phyloP scores from a whole-genome alignment of 495 filamentous ascomycete species.

The Halenospora varia region DNA sequence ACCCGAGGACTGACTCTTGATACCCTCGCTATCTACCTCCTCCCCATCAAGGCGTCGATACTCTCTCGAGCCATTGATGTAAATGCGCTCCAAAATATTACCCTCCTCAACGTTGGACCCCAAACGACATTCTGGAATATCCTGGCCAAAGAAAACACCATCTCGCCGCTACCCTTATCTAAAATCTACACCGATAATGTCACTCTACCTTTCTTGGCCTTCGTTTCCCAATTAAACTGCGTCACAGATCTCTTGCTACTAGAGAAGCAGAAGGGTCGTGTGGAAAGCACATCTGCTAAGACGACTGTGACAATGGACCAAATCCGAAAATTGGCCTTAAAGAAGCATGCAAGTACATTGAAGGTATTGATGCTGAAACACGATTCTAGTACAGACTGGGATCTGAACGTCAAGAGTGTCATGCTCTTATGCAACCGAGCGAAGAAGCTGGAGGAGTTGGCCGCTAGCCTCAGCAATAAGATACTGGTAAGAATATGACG shows the following conservation, averaged over 20 bases:
- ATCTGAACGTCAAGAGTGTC: slow-evolving; percentile 46
- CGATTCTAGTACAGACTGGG: slow-evolving; percentile 46
- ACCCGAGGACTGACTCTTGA: slow-evolving; percentile 51
- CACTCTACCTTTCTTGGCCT: slow-evolving; percentile 42
- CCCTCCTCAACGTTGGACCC: slow-evolving; percentile 56
- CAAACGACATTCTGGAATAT: slow-evolving; percentile 54
- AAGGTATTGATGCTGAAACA: slow-evolving; percentile 47
- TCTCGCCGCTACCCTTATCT: slow-evolving; percentile 42
- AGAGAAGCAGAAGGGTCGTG: slow-evolving; percentile 45
- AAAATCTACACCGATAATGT: slow-evolving; percentile 61
- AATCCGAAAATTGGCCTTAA: slow-evolving; percentile 46
- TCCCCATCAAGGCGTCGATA: slow-evolving; percentile 52
- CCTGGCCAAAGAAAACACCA: slow-evolving; percentile 46
- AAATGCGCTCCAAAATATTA: slow-evolving; percentile 43
- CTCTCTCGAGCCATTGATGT: slow-evolving; percentile 50
- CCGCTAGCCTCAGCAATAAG: slow-evolving; percentile 43
- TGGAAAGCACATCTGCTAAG: slow-evolving; percentile 42
- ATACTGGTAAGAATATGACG: slow-evolving; percentile 44
- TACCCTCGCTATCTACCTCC: slow-evolving; percentile 48
- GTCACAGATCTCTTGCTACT: slow-evolving; percentile 54
- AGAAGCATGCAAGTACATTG: slow-evolving; percentile 40
- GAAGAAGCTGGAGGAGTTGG: slow-evolving; percentile 47
- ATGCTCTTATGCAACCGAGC: slow-evolving; percentile 43
- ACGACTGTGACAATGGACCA: slow-evolving; percentile 44
- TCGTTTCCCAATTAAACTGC: slow-evolving; percentile 44